Evolutionary conservation across 768 basidiomycete species (phyloP).

Genomic region (Kondoa subrosea): DNA sequence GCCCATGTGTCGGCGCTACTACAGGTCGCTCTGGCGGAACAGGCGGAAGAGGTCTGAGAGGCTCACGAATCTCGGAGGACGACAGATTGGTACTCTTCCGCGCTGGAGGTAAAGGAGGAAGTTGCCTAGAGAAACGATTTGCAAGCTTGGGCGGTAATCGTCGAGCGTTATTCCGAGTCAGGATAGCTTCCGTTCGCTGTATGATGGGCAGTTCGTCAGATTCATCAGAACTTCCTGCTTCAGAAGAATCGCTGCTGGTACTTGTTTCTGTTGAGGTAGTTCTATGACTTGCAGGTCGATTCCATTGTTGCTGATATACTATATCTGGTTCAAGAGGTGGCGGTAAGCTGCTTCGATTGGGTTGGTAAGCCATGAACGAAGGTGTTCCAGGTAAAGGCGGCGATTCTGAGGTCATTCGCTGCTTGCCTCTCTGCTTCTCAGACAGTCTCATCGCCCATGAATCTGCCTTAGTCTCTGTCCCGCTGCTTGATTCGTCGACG

Average conservation of each 20-base stretch:
- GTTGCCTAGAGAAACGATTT: neutral
- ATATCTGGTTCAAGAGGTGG: neutral
- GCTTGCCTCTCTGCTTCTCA: neutral
- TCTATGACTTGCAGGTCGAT: neutral
- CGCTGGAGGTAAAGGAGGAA: neutral
- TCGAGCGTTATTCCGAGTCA: neutral
- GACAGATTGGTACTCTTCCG: neutral
- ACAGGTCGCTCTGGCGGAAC: too few species aligned
- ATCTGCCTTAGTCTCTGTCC: neutral
- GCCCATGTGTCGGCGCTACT: neutral
- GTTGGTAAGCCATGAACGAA: neutral
- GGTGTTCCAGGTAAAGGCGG: neutral
- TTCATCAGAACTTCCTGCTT: neutral
- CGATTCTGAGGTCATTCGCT: neutral
- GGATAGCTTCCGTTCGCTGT: neutral
- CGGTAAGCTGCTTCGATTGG: neutral
- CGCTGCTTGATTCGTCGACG: neutral
- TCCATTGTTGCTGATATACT: too few species aligned
- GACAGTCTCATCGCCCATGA: neutral
- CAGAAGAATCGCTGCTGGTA: neutral
- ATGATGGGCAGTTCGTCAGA: neutral
- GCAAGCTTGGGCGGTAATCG: neutral
- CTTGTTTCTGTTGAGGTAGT: neutral
- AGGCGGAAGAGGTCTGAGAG: neutral
- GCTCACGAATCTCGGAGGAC: too few species aligned